Conservation (phyloP, 108 stramenopile genomes). For the Bacterosira constricta region DNA sequence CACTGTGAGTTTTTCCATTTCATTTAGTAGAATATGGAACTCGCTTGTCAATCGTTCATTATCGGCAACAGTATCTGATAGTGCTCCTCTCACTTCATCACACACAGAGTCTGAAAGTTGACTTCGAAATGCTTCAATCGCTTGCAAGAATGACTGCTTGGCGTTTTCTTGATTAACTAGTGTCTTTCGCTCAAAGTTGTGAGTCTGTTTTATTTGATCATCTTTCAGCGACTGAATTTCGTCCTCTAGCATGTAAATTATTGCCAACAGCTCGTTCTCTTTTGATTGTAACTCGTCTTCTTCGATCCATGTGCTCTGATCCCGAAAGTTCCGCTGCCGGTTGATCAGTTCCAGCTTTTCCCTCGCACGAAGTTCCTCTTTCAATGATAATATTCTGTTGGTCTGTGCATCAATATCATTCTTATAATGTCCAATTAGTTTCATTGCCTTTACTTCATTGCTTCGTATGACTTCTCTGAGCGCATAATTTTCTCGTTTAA, state of each 20-base stretch:
- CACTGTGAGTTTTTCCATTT: conserved; percentile 24
- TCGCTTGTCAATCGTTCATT: conserved; percentile 16
- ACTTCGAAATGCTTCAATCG: conserved; percentile 8
- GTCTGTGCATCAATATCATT: conserved; percentile 22
- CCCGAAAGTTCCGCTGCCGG: conserved; percentile 4
- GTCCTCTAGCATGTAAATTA: conserved; percentile 30
- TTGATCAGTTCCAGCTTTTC: neutral
- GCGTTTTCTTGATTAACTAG: conserved; percentile 22
- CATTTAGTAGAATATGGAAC: conserved; percentile 11
- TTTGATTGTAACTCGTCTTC: conserved; percentile 12
- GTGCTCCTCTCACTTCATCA: conserved; percentile 18
- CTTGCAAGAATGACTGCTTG: conserved; percentile 20
- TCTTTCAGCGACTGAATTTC: conserved; percentile 26
- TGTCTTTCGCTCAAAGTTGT: conserved; percentile 13
- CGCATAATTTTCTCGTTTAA: conserved; percentile 13
- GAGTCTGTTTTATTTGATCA: neutral
- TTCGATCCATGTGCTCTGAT: conserved; percentile 24
- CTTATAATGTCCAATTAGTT: conserved; percentile 18
- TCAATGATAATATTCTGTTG: neutral
- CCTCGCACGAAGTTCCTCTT: conserved; percentile 11
- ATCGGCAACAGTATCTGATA: conserved; percentile 12
- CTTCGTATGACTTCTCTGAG: conserved; percentile 13
- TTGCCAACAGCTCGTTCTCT: conserved; percentile 16
- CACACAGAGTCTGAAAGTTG: conserved; percentile 16
- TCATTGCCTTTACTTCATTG: conserved; percentile 20